Evolutionary conservation across 2,329 filamentous ascomycete species (phyloP).

Genomic region (Fonsecaea multimorphosa): DNA sequence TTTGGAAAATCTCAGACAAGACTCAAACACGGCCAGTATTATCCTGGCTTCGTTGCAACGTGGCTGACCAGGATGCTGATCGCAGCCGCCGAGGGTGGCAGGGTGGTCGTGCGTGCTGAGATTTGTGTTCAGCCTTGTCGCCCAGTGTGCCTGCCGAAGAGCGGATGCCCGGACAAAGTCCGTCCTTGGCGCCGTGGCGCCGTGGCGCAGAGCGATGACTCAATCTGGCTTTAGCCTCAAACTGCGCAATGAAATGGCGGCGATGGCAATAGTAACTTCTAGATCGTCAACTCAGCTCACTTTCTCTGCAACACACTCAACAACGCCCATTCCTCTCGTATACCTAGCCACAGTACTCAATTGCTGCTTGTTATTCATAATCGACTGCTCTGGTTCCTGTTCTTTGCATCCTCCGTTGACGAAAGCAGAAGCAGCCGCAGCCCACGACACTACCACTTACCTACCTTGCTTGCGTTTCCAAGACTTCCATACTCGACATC

Average conservation of each 20-base stretch:
- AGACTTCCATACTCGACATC: neutral
- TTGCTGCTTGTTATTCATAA: neutral
- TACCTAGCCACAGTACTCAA: neutral
- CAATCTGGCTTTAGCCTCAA: conserved; percentile 21
- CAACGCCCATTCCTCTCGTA: neutral
- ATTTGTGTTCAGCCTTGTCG: neutral
- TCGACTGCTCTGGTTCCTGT: neutral
- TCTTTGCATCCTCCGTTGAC: neutral
- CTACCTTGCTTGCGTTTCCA: neutral
- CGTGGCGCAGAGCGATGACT: conserved; percentile 24
- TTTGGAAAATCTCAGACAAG: neutral
- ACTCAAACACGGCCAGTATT: neutral
- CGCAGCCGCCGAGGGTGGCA: neutral
- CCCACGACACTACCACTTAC: conserved; percentile 11
- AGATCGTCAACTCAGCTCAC: conserved; percentile 19
- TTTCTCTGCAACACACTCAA: neutral
- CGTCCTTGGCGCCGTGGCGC: neutral
- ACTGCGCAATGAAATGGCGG: neutral
- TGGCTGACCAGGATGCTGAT: neutral
- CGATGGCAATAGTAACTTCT: conserved; percentile 34
- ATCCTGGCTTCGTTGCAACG: neutral
- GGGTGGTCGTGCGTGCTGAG: neutral
- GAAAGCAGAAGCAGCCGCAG: neutral
- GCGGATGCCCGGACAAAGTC: neutral
- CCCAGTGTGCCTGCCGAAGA: neutral